Base-by-base conservation (phyloP, 371 early-diverging fungal genomes). In the Nosema granulosis region DNA sequence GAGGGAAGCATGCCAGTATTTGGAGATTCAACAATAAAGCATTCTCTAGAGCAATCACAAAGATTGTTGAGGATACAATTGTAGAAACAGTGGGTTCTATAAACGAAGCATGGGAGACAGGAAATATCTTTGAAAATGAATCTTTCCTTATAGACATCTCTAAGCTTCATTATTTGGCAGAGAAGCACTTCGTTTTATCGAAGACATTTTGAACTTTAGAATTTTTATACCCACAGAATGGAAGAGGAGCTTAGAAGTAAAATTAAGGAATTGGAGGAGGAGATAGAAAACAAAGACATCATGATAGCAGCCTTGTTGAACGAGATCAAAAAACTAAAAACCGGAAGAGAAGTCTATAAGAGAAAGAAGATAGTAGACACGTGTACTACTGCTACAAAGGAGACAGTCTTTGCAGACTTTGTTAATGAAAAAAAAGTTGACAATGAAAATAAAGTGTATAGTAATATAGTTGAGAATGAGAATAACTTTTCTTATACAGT, bases 201-300 rank as follows among this genome's bases (percentile, higher is more conserved):
- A n/a, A n/a, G 24, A 4, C 56, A 22, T 56, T 12, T 9, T 56
- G 18, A n/a, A 56, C 16, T 3, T 59, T 59, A 6, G 9, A 63
- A 35, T 35, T 63, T 63, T 63, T 35, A 3, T n/a, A n/a, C 63
- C 63, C 29, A 16, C 4, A 11, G 6, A 13, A 63, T 63, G 63
- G 28, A 63, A 16, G 63, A 63, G 3, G 37, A 63, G 37, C 13
- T 71, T 18, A 1, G 4, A 37, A 62, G 26, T 11, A 58, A 24
- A 22, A 72, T 72, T n/a, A 24, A 28, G 6, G 68, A 63, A 35
- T 29, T 77, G 1, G 67, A 77, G 56, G 50, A 49, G 34, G 35
- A 69, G 57, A 29, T 67, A 38, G 71, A 77, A 61, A 20, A 58
- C 56, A 71, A 77, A 67, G 50, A 73, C 20, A 73, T 71, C n/a